Percentiles rank a stretch among this genome's conserved stretches.
Evolutionary conservation across 73 alveolate species (phyloP).

Genomic region (Effrenium voratum): DNA sequence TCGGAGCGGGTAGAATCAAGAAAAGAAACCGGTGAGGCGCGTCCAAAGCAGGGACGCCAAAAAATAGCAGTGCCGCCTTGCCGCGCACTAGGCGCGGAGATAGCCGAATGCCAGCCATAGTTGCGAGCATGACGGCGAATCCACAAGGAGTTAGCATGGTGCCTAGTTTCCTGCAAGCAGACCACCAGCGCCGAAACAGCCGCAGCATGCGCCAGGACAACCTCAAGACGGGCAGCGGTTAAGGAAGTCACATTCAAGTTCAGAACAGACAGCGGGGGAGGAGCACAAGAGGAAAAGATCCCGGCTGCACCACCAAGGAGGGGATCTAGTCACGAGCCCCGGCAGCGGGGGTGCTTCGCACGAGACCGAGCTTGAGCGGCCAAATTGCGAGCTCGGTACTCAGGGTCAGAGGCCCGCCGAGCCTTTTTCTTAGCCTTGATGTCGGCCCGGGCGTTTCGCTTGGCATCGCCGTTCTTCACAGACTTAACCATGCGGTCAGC

Average conservation of each 20-base stretch:
- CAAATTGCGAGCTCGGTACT: not conserved
- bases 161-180: slow-evolving; percentile 1
- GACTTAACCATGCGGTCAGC: not conserved
- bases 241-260: not conserved
- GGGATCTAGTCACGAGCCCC: not conserved
- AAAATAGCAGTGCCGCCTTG: too few species aligned
- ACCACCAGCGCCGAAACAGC: not conserved
- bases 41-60: not conserved
- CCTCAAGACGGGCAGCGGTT: not conserved
- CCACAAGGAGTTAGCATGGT: not conserved
- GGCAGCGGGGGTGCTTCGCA: not conserved
- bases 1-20: too few species aligned
- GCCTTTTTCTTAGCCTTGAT: not conserved
- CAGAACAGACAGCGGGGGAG: not conserved
- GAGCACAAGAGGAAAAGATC: not conserved
- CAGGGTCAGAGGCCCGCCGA: not conserved
- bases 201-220: not conserved
- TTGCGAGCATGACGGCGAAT: not conserved
- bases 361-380: not conserved
- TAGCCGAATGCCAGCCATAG: not conserved
- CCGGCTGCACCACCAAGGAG: not conserved
- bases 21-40: not conserved
- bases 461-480: not conserved
- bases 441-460: not conserved
- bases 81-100: not conserved